Conservation (phyloP, 1,139 yeast species). For the Kodamaea derodonti region DNA sequence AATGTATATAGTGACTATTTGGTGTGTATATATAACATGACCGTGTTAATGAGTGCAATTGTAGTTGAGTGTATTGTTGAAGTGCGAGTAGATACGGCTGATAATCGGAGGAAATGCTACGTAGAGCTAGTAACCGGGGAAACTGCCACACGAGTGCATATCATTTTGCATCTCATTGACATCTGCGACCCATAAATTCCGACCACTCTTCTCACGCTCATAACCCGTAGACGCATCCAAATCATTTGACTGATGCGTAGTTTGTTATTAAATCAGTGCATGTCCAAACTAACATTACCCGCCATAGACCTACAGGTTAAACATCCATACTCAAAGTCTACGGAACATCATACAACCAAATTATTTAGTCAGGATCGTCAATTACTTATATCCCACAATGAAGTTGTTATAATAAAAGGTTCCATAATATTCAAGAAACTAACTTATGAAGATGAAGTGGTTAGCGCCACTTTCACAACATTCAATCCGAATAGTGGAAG, state of each 20-base stretch:
- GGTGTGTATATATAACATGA: conserved; percentile 5
- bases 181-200: no score
- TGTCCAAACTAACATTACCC: conserved; percentile 18
- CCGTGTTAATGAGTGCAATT: no score
- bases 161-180: no score
- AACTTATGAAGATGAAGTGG: conserved; percentile 40
- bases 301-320: conserved; percentile 16
- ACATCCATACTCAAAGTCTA: conserved; percentile 16
- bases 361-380: conserved; percentile 30
- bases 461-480: conserved; percentile 47
- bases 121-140: no score
- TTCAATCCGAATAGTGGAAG: conserved; percentile 19
- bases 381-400: conserved; percentile 21
- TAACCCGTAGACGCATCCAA: no score
- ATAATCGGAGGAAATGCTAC: no score
- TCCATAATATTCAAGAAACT: conserved; percentile 47
- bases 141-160: no score
- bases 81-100: no score
- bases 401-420: conserved; percentile 48
- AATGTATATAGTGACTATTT: conserved; percentile 11
- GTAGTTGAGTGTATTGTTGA: no score
- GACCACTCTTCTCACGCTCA: no score
- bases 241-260: no score
- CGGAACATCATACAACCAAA: conserved; percentile 13
- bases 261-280: no score